Percentiles rank a stretch among this genome's conserved stretches.
phyloP scores from a whole-genome alignment of 2,329 filamentous ascomycete genomes.

The Blumeria hordei region DNA sequence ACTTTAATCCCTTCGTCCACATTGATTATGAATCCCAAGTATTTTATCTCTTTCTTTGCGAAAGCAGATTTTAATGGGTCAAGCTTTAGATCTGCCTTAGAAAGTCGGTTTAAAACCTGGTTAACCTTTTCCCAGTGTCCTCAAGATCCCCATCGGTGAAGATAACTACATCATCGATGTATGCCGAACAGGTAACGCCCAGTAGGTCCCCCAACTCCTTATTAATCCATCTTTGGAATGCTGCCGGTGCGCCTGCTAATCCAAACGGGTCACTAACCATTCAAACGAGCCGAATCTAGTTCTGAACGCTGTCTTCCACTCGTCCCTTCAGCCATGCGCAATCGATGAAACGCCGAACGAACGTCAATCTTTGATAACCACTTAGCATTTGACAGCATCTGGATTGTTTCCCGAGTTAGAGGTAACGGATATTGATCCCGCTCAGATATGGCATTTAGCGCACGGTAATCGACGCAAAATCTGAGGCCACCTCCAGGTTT shows the following conservation, averaged over 20 bases:
- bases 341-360: not conserved
- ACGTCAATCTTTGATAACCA: not conserved
- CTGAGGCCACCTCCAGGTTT: not conserved
- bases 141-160: not conserved
- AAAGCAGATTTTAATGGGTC: not conserved
- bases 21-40: not conserved
- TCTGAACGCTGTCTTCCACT: not conserved
- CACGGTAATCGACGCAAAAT: not conserved
- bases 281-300: conserved; percentile 1
- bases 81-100: not conserved
- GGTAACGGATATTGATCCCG: not conserved
- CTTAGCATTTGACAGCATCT: not conserved
- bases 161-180: not conserved
- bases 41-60: not conserved
- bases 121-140: not conserved
- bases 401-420: not conserved
- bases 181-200: not conserved
- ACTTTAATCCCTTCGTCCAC: not conserved
- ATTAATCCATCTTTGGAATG: not conserved
- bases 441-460: not conserved
- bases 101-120: not conserved
- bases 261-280: conserved; percentile 1
- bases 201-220: not conserved
- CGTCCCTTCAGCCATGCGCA: not conserved
- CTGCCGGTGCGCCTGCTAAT: not conserved